Evolutionary conservation across 176 grass and related monocot genomes (phyloP), one percentile per base, ranked within the genome.

Genomic region (Hsuehochloa calcarea): DNA sequence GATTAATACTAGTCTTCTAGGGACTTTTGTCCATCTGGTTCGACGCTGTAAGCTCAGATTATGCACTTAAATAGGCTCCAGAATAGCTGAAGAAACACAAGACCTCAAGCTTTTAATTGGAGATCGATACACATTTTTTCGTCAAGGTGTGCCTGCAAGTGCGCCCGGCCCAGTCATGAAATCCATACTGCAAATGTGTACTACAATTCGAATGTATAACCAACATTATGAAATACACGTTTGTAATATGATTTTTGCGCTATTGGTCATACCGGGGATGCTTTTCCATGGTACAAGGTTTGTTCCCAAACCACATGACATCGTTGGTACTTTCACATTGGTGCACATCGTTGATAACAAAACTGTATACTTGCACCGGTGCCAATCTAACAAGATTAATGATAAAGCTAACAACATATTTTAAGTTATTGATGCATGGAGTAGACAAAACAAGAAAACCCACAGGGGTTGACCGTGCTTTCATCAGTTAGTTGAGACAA

Each of bases 361-460:
- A 90, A 90, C 68, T 84, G 80, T 74, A 69, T 55, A 81, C n/a
- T 73, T 68, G 39, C 45, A 34, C 61, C 35, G 49, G 29, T 50
- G 61, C 25, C 65, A 85, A n/a, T 75, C 62, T 81, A 82, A 64
- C 43, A 62, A 27, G 35, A 84, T 46, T 63, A 29, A 78, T 60
- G 8, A 66, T 54, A 77, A 69, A 59, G 37, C 16, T 66, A 74
- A 25, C 12, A 58, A 38, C 29, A 67, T 17, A 82, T 16, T 77
- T 58, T 83, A 83, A 90, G 52, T 75, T 84, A 75, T 44, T 37
- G 19, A 75, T 55, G 50, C 3, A 84, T 12, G 10, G 29, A 68
- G 43, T 44, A 74, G 16, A 84, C 46, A 60, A 51, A 84, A 54
- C 51, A 90, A 51, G 49, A 72, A 65, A 74, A 73, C 62, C 74